These are phyloP conservation scores for Trypanosoma cruzi DNA, from an alignment of 208 protist species.

Conservation along the genomic window DNA sequence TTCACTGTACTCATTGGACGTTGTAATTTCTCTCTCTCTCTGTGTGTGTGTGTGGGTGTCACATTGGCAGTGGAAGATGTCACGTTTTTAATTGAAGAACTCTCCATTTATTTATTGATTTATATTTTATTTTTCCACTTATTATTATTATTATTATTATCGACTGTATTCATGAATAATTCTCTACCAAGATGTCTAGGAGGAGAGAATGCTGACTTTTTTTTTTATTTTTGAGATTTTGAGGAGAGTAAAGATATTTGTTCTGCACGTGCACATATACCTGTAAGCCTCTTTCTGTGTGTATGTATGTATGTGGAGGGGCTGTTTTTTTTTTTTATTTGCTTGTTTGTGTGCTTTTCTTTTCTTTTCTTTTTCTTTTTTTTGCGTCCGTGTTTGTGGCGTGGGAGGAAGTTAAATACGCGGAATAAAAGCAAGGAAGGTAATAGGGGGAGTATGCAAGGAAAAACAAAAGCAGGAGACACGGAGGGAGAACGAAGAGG, in stretches of 20 bases:
- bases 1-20: background rate
- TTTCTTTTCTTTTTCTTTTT: background rate
- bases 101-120: background rate
- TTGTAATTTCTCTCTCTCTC: background rate
- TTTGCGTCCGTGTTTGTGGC: background rate
- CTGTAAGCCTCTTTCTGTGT: background rate
- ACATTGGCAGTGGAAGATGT: background rate
- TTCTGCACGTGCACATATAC: background rate
- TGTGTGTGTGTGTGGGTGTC: background rate
- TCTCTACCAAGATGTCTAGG: background rate
- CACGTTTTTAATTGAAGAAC: background rate
- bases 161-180: background rate
- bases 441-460: background rate
- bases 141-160: slow-evolving; percentile 5
- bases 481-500: background rate
- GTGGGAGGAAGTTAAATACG: background rate
- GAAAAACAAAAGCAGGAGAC: background rate
- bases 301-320: no score
- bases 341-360: background rate
- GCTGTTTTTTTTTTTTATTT: background rate
- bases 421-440: background rate
- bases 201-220: background rate
- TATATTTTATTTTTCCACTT: background rate
- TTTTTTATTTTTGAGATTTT: no score
- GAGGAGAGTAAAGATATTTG: background rate